phyloP scores from a whole-genome alignment of 192 early-diverging fungal species.

The Entomortierella parvispora region DNA sequence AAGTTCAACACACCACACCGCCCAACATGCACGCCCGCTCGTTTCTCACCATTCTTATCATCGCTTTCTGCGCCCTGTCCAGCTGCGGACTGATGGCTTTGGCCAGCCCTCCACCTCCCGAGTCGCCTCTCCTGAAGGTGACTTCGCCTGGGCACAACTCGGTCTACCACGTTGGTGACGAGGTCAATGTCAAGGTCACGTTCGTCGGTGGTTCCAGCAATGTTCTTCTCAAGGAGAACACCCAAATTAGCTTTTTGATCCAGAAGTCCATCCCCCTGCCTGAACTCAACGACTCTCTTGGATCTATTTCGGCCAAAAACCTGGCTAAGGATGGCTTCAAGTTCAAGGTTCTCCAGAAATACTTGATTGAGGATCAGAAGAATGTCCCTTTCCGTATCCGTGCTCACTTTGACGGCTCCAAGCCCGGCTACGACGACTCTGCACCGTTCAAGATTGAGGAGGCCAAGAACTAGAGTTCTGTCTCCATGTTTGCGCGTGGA shows the following conservation, averaged over 20 bases:
- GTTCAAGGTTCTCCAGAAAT: slow-evolving; percentile 19
- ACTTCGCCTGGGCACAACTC: not conserved
- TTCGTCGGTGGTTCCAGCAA: slow-evolving; percentile 8
- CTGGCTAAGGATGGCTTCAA: slow-evolving; percentile 13
- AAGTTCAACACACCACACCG: no score
- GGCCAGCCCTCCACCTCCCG: slow-evolving; percentile 5
- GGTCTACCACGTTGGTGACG: slow-evolving; percentile 23
- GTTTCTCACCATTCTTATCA: slow-evolving; percentile 15
- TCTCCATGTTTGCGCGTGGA: no score
- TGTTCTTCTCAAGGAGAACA: slow-evolving; percentile 23
- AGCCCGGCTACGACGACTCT: slow-evolving; percentile 10
- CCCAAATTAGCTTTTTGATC: slow-evolving; percentile 6
- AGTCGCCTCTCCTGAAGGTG: slow-evolving; percentile 6
- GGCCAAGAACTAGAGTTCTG: not conserved
- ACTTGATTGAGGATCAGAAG: slow-evolving; percentile 24
- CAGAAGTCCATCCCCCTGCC: slow-evolving; percentile 28
- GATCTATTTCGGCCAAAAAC: not conserved
- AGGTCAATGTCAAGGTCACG: slow-evolving; percentile 12
- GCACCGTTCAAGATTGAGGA: slow-evolving; percentile 3
- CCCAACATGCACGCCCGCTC: slow-evolving; percentile 34
- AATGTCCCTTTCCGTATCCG: slow-evolving; percentile 27
- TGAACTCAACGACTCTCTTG: slow-evolving; percentile 8
- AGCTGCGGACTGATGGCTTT: not conserved
- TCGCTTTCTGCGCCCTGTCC: slow-evolving; percentile 15
- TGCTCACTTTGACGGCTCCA: not conserved